Base-by-base conservation (phyloP, 805 yeast species). In the Metschnikowia gelsemii region DNA sequence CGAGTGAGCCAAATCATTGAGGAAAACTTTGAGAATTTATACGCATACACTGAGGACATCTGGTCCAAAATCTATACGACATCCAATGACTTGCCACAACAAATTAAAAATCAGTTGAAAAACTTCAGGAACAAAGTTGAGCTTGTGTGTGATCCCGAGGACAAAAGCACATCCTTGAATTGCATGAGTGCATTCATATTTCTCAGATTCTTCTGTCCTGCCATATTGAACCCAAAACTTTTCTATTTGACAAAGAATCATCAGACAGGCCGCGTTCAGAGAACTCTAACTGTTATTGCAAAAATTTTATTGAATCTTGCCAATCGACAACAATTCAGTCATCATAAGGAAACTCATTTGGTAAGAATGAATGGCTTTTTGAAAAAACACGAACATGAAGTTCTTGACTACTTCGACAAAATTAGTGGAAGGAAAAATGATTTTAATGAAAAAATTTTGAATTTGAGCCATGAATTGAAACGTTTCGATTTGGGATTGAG, bases 181-280 rank as follows among this genome's bases (percentile, higher is more conserved):
- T 85, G 95, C 36, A 65, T 90, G 23, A 77, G 93, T 16, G 89
- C 96, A 0, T 86, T 93, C 54, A 66, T 91, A 9, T 93, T 91
- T 58, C 64, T 91, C 45, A 51, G 75, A 43, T 70, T 70, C 61
- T 76, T 89, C 49, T 89, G 96, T 54, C 98, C 99, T 0, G 96
- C 96, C 0, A 76, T 91, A 21, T 64, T 93, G 56, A 90, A 88
- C 55, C 99, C 99, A 0, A 88, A 87, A 54, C 62, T 90, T 35
- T 89, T 88, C 59, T 80, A 82, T 46, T 67, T 93, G 36, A 78
- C 87, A 0, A 73, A 77, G 38, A 71, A 76, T 26, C 91, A 86
- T 51, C 87, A 88, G 45, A 73, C 80, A 7, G 87, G 89, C 2
- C 71, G 72, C 8, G 72, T 81, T 2, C 90, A 88, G 49, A 72